Base-by-base conservation (phyloP, 495 filamentous ascomycete genomes). In the Lophiostoma macrostomum region DNA sequence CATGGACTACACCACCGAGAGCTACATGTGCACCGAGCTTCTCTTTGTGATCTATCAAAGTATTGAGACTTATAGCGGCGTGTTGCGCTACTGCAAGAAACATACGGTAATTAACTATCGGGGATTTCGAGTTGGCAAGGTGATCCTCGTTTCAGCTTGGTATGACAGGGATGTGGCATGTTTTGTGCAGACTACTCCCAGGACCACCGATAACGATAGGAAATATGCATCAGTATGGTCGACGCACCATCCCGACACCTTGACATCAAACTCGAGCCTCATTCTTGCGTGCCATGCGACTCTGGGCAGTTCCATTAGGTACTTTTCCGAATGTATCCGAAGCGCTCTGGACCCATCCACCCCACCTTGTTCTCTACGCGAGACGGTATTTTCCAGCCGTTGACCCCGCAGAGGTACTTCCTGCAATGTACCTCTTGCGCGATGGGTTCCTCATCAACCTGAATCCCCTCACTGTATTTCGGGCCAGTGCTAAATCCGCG, bases 191-290 rank as follows among this genome's bases (percentile, higher is more conserved):
- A 16, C 16, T 20, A 37, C n/a, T 42, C 16, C 37, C 41, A 13
- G 6, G 20, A 31, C 50, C 13, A 29, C 44, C 30, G 53, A 57
- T 57, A 50, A 57, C 53, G 43, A 56, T 49, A 56, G 53, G 32
- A 34, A 43, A 49, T 56, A 35, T 49, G 36, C 44, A 48, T 41
- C 18, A 27, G 11, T 40, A 42, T 16, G 4, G 13, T 44, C 45
- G 12, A 28, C 25, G 16, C 22, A 16, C 25, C 6, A 38, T 11
- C 18, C 27, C 23, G 37, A 25, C 38, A 35, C 11, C 23, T 19
- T 36, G n/a, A 6, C n/a, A 5, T 4, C 14, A 22, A 8, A n/a
- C n/a, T 13, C 12, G 11, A 18, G 1, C 11, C 30, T 20, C 20
- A 35, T 11, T 24, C 23, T 25, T 24, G 14, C 45, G n/a, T 14